A percentile compares a stretch with the other conserved stretches of the same genome.
Evolutionary conservation across 306 rosid genomes (phyloP).

Genomic region (Sphenostylis stenocarpa): DNA sequence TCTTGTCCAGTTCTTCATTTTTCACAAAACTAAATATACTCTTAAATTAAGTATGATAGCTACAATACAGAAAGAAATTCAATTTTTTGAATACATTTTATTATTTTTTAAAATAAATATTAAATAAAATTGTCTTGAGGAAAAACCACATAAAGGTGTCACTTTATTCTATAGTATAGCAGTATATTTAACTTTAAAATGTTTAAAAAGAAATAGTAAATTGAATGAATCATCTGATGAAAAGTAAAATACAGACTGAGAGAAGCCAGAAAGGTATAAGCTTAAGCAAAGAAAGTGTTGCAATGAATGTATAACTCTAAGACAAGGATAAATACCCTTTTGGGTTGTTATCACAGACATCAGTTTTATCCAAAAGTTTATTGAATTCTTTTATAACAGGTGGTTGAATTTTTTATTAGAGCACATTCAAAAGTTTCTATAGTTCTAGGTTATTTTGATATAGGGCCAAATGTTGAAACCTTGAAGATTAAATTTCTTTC

Average conservation of each 20-base stretch:
- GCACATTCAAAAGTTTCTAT: background rate
- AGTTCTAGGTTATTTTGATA: background rate
- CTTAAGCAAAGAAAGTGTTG: background rate
- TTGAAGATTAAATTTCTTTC: background rate
- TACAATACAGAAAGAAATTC: background rate
- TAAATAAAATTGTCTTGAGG: background rate
- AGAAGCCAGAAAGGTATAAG: background rate
- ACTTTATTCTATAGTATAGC: background rate
- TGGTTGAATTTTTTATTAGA: background rate
- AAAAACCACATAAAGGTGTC: background rate
- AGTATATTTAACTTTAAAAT: background rate
- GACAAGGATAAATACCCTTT: background rate
- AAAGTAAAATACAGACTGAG: background rate
- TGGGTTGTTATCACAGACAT: background rate
- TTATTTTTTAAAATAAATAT: too few relatives aligned
- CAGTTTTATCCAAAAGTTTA: background rate
- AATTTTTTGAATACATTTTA: background rate
- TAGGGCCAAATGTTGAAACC: background rate
- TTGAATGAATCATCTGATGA: background rate
- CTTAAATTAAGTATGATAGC: background rate
- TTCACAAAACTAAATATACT: background rate
- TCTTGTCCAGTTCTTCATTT: background rate
- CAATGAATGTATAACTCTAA: background rate
- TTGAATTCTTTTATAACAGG: background rate
- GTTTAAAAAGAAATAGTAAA: background rate